Percentiles rank a stretch among this genome's conserved stretches.
Evolutionary conservation across 202 grass and related monocot species (phyloP).

Genomic region (Dendrocalamus latiflorus): DNA sequence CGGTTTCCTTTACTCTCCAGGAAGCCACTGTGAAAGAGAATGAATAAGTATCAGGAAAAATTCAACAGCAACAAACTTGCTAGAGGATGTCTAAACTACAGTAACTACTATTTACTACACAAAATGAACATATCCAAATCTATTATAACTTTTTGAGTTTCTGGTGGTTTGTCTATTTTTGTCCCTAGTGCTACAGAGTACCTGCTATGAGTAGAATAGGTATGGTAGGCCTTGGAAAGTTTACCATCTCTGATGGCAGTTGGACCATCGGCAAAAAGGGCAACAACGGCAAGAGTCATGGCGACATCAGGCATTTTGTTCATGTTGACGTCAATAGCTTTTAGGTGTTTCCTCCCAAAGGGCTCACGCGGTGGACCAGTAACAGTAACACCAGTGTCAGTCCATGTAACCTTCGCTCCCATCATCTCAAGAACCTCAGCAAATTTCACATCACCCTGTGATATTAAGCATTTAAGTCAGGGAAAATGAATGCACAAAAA

Average conservation of each 20-base stretch:
- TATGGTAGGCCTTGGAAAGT: background rate
- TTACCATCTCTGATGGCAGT: slow-evolving; percentile 96
- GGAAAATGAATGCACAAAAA: background rate
- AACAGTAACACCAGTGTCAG: slow-evolving; percentile 85
- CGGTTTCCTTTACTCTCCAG: slow-evolving; percentile 99
- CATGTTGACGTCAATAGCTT: slow-evolving; percentile 94
- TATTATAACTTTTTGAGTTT: background rate
- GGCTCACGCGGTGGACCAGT: slow-evolving; percentile 70
- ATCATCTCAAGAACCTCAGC: slow-evolving; percentile 96
- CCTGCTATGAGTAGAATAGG: background rate
- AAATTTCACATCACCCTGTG: slow-evolving; percentile 96
- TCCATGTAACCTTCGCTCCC: slow-evolving; percentile 98
- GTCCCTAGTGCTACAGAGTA: background rate
- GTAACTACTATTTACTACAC: background rate
- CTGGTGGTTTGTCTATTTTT: background rate
- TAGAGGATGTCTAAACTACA: background rate
- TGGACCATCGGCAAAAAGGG: slow-evolving; percentile 88
- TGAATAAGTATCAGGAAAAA: slow-evolving; percentile 6
- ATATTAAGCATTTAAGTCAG: background rate
- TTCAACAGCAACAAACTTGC: background rate
- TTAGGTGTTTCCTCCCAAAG: slow-evolving; percentile 71
- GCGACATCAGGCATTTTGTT: slow-evolving; percentile 98
- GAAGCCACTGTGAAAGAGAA: slow-evolving; percentile 65
- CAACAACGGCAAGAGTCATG: slow-evolving; percentile 92
- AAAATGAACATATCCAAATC: background rate